These are phyloP conservation scores for Capsicum chinense DNA, from an alignment of 257 asterid genomes.

Conservation along the genomic window DNA sequence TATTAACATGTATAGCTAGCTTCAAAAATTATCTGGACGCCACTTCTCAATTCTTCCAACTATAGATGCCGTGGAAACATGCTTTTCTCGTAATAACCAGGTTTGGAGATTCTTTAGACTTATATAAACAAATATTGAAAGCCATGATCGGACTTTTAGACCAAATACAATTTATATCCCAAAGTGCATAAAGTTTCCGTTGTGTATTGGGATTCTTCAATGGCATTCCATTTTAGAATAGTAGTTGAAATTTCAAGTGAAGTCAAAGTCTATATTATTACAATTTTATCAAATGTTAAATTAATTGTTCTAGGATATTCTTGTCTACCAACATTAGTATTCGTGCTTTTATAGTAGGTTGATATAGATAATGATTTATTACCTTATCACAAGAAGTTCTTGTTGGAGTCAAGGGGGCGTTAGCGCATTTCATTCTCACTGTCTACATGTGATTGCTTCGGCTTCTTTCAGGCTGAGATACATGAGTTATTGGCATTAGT, in stretches of 20 bases:
- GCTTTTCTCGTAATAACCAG: background rate
- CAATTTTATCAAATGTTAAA: too few species aligned
- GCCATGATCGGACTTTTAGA: background rate
- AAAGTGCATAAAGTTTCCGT: background rate
- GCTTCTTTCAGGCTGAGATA: slow-evolving; percentile 84
- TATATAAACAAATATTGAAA: background rate
- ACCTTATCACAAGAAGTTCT: background rate
- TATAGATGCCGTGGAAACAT: background rate
- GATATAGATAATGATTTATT: background rate
- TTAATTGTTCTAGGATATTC: background rate
- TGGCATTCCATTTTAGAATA: background rate
- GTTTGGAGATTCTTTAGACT: background rate
- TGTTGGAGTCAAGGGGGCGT: background rate
- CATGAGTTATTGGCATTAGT: slow-evolving; percentile 95
- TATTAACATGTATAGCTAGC: background rate
- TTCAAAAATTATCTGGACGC: background rate
- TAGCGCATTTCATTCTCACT: slow-evolving; percentile 7
- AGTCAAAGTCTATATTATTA: background rate
- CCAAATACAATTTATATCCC: background rate
- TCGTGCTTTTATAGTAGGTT: background rate
- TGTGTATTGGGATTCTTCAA: background rate
- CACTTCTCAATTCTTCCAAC: background rate
- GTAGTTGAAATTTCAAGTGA: background rate
- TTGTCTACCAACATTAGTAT: background rate
- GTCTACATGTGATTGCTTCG: slow-evolving; percentile 21